Evolutionary conservation across 345 rosid genomes (phyloP).

Genomic region (Chamaenerion angustifolium): DNA sequence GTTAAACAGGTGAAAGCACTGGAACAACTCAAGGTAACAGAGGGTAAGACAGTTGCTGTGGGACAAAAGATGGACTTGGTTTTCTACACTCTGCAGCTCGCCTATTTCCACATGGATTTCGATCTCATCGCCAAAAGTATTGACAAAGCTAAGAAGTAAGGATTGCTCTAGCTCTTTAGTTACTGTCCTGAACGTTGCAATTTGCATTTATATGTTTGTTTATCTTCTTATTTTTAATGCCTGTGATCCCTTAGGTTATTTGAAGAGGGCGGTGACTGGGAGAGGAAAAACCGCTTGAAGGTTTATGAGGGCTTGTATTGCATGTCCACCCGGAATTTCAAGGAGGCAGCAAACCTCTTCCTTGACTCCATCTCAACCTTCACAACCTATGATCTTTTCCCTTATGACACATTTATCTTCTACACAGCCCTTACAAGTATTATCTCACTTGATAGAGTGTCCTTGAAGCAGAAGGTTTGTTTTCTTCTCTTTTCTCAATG

Average conservation of each 20-base stretch:
- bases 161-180: conserved; percentile 6
- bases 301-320: conserved; percentile 91
- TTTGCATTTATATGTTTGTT: no score
- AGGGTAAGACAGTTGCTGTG: conserved; percentile 95
- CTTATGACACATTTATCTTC: conserved; percentile 88
- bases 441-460: conserved; percentile 89
- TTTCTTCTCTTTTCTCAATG: conserved; percentile 1
- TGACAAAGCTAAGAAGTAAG: conserved; percentile 91
- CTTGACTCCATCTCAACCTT: conserved; percentile 96
- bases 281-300: conserved; percentile 92
- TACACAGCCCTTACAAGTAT: conserved; percentile 94
- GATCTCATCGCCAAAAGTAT: conserved; percentile 87
- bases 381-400: conserved; percentile 92
- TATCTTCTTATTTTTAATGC: conserved; percentile 2
- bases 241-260: conserved; percentile 45
- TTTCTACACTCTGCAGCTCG: conserved; percentile 73
- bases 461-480: conserved; percentile 85
- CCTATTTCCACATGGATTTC: conserved; percentile 90
- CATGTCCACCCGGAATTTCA: conserved; percentile 85
- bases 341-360: conserved; percentile 80
- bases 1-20: conserved; percentile 65
- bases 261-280: conserved; percentile 99
- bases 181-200: not conserved
- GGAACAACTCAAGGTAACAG: conserved; percentile 89
- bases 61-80: conserved; percentile 98